Evolutionary conservation across 2,329 filamentous ascomycete species (phyloP).

Genomic region (Pseudocercospora crystallina): DNA sequence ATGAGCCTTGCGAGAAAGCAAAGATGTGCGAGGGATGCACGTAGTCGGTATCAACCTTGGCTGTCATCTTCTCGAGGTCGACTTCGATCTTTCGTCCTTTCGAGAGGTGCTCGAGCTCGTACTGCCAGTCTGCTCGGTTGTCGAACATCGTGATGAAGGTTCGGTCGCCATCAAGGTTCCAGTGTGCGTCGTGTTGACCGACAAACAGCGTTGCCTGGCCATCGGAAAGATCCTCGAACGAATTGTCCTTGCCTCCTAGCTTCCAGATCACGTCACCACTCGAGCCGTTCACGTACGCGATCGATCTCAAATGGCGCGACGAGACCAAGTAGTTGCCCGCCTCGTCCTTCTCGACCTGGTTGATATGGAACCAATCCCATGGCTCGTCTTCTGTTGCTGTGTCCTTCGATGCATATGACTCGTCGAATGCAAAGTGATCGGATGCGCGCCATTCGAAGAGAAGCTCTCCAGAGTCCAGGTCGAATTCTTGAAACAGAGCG

Average conservation of each 20-base stretch:
- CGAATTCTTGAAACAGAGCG: conserved; percentile 38
- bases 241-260: conserved; percentile 38
- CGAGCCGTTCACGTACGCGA: conserved; percentile 41
- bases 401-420: conserved; percentile 39
- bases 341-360: conserved; percentile 53
- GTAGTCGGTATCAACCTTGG: conserved; percentile 27
- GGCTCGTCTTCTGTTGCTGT: conserved; percentile 43
- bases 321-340: conserved; percentile 57
- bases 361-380: conserved; percentile 58
- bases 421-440: conserved; percentile 51
- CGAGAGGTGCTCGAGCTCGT: conserved; percentile 22
- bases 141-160: conserved; percentile 16
- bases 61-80: conserved; percentile 28
- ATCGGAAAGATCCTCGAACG: conserved; percentile 28
- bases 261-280: conserved; percentile 54
- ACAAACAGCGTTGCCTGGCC: conserved; percentile 37
- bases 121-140: conserved; percentile 34
- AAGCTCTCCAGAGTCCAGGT: conserved; percentile 53
- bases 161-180: conserved; percentile 40
- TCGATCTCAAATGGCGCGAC: conserved; percentile 49
- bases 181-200: conserved; percentile 54
- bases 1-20: conserved; percentile 51
- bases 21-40: conserved; percentile 36
- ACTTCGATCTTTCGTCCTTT: conserved; percentile 22
- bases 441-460: conserved; percentile 59